Base-by-base conservation (phyloP, 2,329 filamentous ascomycete species). In the Coniochaeta ligniaria region DNA sequence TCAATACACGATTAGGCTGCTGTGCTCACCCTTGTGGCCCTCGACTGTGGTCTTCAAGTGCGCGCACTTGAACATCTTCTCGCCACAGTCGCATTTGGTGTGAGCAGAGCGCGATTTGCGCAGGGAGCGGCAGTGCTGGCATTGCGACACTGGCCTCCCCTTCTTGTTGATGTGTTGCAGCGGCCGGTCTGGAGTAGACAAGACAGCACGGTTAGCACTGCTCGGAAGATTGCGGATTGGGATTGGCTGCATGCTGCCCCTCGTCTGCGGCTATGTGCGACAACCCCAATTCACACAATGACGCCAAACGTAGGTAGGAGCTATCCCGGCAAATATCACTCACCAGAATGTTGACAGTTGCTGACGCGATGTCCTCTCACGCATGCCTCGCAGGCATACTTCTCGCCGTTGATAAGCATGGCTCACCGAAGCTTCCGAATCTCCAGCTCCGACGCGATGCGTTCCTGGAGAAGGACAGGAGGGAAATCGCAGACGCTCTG, bases 361-460 rank as follows among this genome's bases (percentile, higher is more conserved):
- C 93, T 98, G 74, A 99, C 95, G 74, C 95, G 91, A 81, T 99
- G 95, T 73, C 95, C 95, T 77, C 95, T 90, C 74, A 99, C 92
- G 80, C 95, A 99, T 79, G 93, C 93, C 80, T 96, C 91, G 83
- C 94, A 98, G 78, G 94, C 94, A 81, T 86, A 98, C 82, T 98
- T 98, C 81, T 96, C 92, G 76, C 94, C 94, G 83, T 96, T 88
- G 75, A 93, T 90, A 75, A 93, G 83, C 90, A 93, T 93, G 63
- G 70, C 76, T 31, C 16, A 7, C 56, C 26, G 38, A 26, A 24
- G 28, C 47, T 31, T 24, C 31, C 12, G 14, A 26, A 8, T 17
- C 35, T 31, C 22, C 17, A 31, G 24, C 56, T 31, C 22, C 38
- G 36, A 24, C 36, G 8, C 24, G 26, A 17, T 52, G 24, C 14